Base-by-base conservation (phyloP, 805 yeast species). In the Pichia paraexigua region DNA sequence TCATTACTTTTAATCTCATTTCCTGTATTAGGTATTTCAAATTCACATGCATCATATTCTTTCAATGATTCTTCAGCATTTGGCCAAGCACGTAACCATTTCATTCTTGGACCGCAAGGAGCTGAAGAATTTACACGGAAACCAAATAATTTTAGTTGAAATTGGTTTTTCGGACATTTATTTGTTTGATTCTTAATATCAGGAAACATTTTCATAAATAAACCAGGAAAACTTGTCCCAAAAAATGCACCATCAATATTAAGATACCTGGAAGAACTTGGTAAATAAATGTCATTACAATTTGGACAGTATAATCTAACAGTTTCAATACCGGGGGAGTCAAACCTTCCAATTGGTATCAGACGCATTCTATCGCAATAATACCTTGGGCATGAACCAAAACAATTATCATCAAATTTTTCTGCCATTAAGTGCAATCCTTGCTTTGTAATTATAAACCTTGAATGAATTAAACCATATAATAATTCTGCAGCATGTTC, bases 231-330 rank as follows among this genome's bases (percentile, higher is more conserved):
- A 37, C 95, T 83, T 0, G 98, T 89, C 6, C 99, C 98, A 72
- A 95, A 94, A 62, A 85, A 94, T 1, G 98, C 97, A 6, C 99
- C 99, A 68, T 94, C 99, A 43, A 94, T 80, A 63, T 88, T 87
- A 52, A 87, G 71, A 67, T 87, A 91, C 55, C 96, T 75, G n/a
- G 91, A 82, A 51, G 90, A 83, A 51, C 85, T 81, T 1, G 98
- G 98, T 47, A 89, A 70, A 67, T 94, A 94, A 41, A 92, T 75
- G 63, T 94, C 99, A 63, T 84, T 81, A 69, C 99, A 94, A 64
- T 92, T 83, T 1, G 99, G 97, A 70, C 99, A 94, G 66, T 84
- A 94, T 46, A 94, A 75, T 58, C 97, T 71, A 43, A 94, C 96
- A 0, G 97, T 88, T 66, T 90, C 96, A 58, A 81, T 82, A 5